Conservation (phyloP, 192 early-diverging fungal genomes). For the Pilobolus umbonatus region DNA sequence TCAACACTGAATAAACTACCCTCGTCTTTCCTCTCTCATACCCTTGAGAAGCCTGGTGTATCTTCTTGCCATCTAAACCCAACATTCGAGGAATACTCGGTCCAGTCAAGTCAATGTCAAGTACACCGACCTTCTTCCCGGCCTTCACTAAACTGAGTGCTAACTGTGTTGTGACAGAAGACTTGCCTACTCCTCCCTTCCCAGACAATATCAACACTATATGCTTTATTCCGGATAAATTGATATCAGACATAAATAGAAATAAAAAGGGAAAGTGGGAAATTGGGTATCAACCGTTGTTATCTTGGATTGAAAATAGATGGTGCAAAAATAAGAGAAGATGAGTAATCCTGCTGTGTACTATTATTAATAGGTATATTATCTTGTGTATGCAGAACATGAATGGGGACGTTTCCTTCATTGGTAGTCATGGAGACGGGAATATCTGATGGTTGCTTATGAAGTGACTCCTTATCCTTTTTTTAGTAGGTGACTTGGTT, state of each 20-base stretch:
- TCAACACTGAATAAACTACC: neutral
- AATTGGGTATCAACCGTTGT: no score
- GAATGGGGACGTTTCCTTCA: no score
- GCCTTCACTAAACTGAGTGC: constrained; percentile 58
- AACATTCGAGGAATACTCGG: constrained; percentile 96
- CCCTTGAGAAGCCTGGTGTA: constrained; percentile 88
- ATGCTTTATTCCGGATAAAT: constrained; percentile 54
- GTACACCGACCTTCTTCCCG: constrained; percentile 75
- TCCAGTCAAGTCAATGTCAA: constrained; percentile 98
- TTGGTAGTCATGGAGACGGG: no score
- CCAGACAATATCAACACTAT: constrained; percentile 92
- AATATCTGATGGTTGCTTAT: no score
- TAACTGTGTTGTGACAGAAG: constrained; percentile 85
- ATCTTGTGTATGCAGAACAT: no score
- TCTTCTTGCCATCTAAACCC: constrained; percentile 80
- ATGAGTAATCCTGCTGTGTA: no score
- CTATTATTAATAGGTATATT: no score
- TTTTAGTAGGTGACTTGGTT: no score
- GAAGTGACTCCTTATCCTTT: no score
- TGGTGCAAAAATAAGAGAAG: no score
- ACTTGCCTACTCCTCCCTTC: constrained; percentile 98
- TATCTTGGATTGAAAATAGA: no score
- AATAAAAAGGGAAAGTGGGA: neutral
- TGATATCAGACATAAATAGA: constrained; percentile 12
- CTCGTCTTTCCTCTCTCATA: no score